Evolutionary conservation across 1,284 basidiomycete genomes (phyloP), one percentile per base, ranked within the genome.

Genomic region (Tilletia caries): DNA sequence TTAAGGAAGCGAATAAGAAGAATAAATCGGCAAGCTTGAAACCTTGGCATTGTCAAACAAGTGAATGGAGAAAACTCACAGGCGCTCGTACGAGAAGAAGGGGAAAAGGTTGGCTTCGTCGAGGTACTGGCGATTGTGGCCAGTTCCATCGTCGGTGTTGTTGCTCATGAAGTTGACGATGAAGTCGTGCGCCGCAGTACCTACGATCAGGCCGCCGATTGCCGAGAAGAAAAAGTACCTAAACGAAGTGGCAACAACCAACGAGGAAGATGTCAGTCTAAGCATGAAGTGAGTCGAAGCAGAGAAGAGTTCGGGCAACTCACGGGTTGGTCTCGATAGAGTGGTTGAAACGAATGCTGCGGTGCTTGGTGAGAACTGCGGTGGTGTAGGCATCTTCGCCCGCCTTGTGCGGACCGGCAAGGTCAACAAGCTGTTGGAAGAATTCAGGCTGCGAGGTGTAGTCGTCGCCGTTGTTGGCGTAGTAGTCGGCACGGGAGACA

Each of bases 91-190:
- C 5, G 66, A 58, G 66, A 78, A 78, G 69, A 78, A 78, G 70
- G 76, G 71, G 54, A 76, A 54, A 0, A 78, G 71, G 70, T 78
- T 76, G 64, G 68, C 68, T 65, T 78, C 76, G 68, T 78, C 76
- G 20, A 78, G 73, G 72, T 78, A 78, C 48, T 77, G 67, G n/a
- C 73, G 67, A 66, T 78, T 78, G 67, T 75, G 67, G 20, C 76
- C 76, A 12, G 74, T 71, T 25, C 62, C 71, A 34, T 72, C 75
- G 10, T 66, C 75, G 20, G 72, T 76, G 68, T 78, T 78, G 73
- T 77, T 77, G 23, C 75, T 73, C 18, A 72, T 72, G 23, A 78
- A 78, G 52, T 78, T 72, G 46, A 72, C 75, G 43, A 78, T 72
- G 69, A 78, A 78, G 13, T 72, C 64, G 46, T 78, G 71, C 23